A percentile compares a stretch with the other conserved stretches of the same genome.
Evolutionary conservation across 2,329 filamentous ascomycete genomes (phyloP).

Genomic region (Chaetomium strumarium): DNA sequence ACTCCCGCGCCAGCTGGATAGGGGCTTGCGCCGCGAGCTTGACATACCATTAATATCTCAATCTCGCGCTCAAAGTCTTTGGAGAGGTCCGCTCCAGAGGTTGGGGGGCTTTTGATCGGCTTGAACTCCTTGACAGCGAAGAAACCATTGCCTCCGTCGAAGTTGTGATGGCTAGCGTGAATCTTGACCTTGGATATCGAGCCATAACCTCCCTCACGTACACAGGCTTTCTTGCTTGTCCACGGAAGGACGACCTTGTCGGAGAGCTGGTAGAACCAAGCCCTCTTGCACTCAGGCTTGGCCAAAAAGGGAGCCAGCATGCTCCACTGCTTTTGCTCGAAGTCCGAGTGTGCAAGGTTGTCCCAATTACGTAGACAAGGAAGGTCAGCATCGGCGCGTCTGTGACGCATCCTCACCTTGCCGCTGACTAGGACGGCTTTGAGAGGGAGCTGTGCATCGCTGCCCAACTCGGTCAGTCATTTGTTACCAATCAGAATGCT

Average conservation of each 20-base stretch:
- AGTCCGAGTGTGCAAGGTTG: not conserved
- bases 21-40: no score
- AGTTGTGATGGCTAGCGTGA: slow-evolving; percentile 11
- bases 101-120: not conserved
- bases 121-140: slow-evolving; percentile 14
- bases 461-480: no score
- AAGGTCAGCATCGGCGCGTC: not conserved
- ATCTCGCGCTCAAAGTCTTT: no score
- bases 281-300: not conserved
- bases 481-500: no score
- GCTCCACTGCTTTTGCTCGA: slow-evolving; percentile 7
- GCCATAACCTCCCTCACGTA: slow-evolving; percentile 2
- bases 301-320: slow-evolving; percentile 11
- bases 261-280: slow-evolving; percentile 6
- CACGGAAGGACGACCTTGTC: slow-evolving; percentile 12
- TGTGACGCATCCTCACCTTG: not conserved
- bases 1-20: no score
- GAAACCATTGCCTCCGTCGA: not conserved
- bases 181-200: slow-evolving; percentile 10
- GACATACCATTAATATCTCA: no score
- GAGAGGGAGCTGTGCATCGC: slow-evolving; percentile 9
- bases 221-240: not conserved
- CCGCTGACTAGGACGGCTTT: not conserved
- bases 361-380: not conserved
- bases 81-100: no score